These are phyloP conservation scores for Magnolia sinica DNA, from an alignment of 164 flowering plant genomes.

Conservation along the genomic window DNA sequence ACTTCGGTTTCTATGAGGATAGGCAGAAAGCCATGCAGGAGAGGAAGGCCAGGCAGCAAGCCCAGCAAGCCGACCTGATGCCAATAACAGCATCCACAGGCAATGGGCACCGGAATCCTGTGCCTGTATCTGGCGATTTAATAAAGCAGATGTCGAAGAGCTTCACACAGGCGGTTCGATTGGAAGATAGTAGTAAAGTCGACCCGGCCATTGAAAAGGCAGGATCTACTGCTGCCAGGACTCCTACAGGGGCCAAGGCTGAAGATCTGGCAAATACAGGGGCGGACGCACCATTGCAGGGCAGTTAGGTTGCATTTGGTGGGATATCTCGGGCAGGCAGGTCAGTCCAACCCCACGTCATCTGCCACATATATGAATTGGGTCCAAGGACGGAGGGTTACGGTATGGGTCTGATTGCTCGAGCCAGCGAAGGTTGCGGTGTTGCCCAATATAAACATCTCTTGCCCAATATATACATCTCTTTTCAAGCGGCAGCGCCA, in stretches of 20 bases:
- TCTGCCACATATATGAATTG: neutral
- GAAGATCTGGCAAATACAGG: neutral
- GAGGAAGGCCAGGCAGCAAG: slow-evolving; percentile 61
- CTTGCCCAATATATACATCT: neutral
- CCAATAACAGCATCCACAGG: slow-evolving; percentile 29
- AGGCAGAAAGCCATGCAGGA: slow-evolving; percentile 70
- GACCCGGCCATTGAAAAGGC: slow-evolving; percentile 28
- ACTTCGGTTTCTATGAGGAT: slow-evolving; percentile 68
- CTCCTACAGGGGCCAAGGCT: neutral
- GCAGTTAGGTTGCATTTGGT: neutral
- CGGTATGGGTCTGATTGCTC: neutral
- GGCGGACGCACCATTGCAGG: neutral
- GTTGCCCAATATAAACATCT: neutral
- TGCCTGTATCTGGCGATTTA: slow-evolving; percentile 28
- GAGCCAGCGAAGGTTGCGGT: neutral
- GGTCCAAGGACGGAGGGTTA: neutral
- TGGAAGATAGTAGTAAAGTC: slow-evolving; percentile 39
- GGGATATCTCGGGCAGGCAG: neutral
- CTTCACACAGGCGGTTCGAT: slow-evolving; percentile 52
- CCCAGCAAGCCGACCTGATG: slow-evolving; percentile 41
- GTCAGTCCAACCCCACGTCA: neutral
- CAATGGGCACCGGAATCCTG: slow-evolving; percentile 28
- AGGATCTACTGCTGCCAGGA: slow-evolving; percentile 21
- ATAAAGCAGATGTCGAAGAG: slow-evolving; percentile 58
- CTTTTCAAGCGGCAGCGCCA: neutral